Evolutionary conservation across 257 asterid genomes (phyloP).

Genomic region (Lantana camara): DNA sequence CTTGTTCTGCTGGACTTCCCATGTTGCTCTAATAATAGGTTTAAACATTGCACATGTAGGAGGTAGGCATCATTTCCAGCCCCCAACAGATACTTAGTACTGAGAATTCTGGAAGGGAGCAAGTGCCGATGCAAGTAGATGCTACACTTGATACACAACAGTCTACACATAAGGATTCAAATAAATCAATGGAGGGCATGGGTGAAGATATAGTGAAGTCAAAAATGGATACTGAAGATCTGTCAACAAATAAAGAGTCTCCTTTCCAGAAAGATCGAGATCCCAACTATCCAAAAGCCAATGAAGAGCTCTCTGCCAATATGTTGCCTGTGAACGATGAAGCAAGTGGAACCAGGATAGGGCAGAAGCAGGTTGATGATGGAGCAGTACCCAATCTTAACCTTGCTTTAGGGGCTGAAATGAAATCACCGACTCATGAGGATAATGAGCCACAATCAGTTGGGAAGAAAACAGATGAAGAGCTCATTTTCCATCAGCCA

Average conservation of each 20-base stretch:
- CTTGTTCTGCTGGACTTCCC: background rate
- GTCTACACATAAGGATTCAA: background rate
- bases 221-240: background rate
- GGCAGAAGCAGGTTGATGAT: background rate
- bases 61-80: background rate
- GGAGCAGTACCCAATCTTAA: background rate
- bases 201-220: background rate
- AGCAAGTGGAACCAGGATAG: background rate
- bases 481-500: background rate
- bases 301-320: background rate
- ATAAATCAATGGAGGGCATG: background rate
- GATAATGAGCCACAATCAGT: background rate
- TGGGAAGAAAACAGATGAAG: background rate
- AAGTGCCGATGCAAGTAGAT: background rate
- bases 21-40: background rate
- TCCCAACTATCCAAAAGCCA: background rate
- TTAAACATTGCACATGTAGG: background rate
- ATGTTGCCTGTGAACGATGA: background rate
- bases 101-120: background rate
- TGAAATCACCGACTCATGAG: background rate
- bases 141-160: background rate
- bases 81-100: no score
- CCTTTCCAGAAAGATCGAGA: background rate
- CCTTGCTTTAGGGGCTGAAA: background rate
- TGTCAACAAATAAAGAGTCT: background rate